Base-by-base conservation (phyloP, 768 basidiomycete genomes). In the Amyloporia xantha region DNA sequence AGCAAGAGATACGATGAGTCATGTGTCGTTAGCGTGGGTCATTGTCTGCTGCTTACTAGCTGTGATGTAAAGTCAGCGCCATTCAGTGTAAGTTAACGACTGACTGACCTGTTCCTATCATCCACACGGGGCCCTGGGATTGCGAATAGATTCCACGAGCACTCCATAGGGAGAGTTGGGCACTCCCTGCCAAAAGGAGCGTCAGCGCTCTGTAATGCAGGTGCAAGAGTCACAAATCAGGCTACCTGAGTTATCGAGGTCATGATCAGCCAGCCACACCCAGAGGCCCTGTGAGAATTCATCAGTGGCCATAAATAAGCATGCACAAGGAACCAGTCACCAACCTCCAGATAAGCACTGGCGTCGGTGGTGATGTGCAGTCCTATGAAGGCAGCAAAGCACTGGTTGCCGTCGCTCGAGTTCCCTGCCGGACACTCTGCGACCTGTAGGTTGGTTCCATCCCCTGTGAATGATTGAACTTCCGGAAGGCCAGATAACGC, bases 241-340 rank as follows among this genome's bases (percentile, higher is more conserved):
- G 41, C 13, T 37, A 43, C 48, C 19, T 13, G 48, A 44, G 17
- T 6, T 66, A 50, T 90, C 88, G 30, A 89, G 70, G 51, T 86
- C 81, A 59, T 91, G 88, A 59, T 91, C 89, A 11, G 87, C 84
- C n/a, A 75, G 69, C 87, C 87, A 91, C 6, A 86, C 72, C 88
- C 86, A 90, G 27, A 63, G 53, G 11, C 62, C 62, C 59, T 58
- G 28, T n/a, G 27, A 24, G 10, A 15, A 26, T 2, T 23, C 21
- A 35, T n/a, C 28, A 47, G 28, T 21, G 24, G 12, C 7, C 9
- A 7, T 17, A 21, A 21, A 39, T 9, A 10, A 19, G 17, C 6
- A 33, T 33, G n/a, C n/a, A n/a, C n/a, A n/a, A 33, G 30, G 30
- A 15, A 15, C 15, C 9, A 33, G 9, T 20, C 54, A 44, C 55